Conservation (phyloP, 257 asterid genomes). For the Solanum corneliomulleri region DNA sequence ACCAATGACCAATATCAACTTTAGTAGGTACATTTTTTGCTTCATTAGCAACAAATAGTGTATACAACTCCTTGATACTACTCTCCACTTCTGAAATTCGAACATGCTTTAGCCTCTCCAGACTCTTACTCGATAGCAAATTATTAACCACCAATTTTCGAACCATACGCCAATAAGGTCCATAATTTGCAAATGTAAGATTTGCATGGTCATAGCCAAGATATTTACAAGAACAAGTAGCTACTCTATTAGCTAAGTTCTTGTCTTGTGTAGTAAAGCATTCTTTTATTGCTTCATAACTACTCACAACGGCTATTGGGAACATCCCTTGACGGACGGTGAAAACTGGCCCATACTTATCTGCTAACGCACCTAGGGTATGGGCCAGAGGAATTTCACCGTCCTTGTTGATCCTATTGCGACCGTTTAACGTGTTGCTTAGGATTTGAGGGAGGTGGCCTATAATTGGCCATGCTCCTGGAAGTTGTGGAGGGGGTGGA, state of each 20-base stretch:
- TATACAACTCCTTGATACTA: constrained; percentile 14
- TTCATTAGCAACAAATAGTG: not conserved
- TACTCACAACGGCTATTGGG: not conserved
- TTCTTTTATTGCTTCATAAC: not conserved
- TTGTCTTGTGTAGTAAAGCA: not conserved
- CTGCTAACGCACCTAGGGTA: not conserved
- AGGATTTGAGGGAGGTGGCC: constrained; percentile 1
- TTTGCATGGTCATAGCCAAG: constrained; percentile 15
- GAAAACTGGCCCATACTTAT: not conserved
- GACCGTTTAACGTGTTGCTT: not conserved
- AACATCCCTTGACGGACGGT: not conserved
- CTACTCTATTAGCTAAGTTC: not conserved
- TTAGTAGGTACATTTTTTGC: not conserved
- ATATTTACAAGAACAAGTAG: not conserved
- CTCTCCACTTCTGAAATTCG: constrained; percentile 6
- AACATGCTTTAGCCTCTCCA: constrained; percentile 11
- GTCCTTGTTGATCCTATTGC: not conserved
- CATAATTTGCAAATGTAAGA: constrained; percentile 15
- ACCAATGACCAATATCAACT: constrained; percentile 19
- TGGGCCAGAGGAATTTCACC: not conserved
- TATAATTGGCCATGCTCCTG: not conserved
- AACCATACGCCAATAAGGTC: constrained; percentile 18
- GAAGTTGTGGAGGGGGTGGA: not conserved
- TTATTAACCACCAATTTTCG: constrained; percentile 11
- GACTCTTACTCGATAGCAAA: constrained; percentile 9